Percentiles rank a stretch among this genome's conserved stretches.
These are phyloP conservation scores for Picea abies DNA, from an alignment of 83 land plant genomes.

Conservation along the genomic window DNA sequence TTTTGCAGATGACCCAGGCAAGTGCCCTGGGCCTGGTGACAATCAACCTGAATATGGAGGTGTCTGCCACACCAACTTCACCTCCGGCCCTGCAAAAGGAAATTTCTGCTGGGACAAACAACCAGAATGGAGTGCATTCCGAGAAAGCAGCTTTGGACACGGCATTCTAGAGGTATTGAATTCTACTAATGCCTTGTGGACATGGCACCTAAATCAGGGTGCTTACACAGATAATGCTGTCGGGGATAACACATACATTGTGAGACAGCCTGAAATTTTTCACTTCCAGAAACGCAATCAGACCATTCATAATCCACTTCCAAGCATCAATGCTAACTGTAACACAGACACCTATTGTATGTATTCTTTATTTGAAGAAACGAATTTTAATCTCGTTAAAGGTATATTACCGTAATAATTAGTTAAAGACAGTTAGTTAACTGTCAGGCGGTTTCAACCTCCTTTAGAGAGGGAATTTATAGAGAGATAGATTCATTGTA, in stretches of 20 bases:
- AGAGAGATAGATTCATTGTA: no score
- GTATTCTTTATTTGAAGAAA: no score
- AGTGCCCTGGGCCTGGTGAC: constrained; percentile 74
- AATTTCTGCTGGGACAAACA: constrained; percentile 95
- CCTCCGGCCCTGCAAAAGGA: constrained; percentile 90
- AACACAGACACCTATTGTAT: no score
- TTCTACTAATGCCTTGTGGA: constrained; percentile 89
- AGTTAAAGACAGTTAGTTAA: no score
- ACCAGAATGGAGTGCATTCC: constrained; percentile 94
- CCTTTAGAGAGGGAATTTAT: no score
- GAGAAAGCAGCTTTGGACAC: constrained; percentile 98
- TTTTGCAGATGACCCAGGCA: constrained; percentile 85
- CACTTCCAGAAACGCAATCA: no score
- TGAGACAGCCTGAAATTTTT: constrained; percentile 40
- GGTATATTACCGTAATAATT: no score
- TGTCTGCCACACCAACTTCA: constrained; percentile 81
- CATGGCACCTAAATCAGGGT: constrained; percentile 94
- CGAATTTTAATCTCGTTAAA: no score
- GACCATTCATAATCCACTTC: no score
- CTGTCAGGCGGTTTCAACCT: no score
- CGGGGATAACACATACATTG: constrained; percentile 86
- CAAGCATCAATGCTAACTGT: no score
- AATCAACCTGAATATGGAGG: constrained; percentile 59
- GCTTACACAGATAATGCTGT: constrained; percentile 23
- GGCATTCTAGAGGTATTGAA: constrained; percentile 94